Base-by-base conservation (phyloP, 2,329 filamentous ascomycete species). In the Myriosclerotinia curreyana region DNA sequence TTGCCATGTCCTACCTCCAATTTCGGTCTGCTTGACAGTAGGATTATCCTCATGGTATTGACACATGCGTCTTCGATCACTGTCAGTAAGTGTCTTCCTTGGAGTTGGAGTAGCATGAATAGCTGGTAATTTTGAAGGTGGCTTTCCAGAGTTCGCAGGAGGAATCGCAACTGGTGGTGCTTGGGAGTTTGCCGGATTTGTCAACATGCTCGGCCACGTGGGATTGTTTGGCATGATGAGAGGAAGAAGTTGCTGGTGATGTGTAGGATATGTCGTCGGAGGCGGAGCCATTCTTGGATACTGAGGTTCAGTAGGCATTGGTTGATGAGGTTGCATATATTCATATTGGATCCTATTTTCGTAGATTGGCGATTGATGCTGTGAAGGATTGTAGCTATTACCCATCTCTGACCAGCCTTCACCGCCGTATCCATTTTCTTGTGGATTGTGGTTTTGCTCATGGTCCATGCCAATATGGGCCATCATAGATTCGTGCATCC, bases 51-150 rank as follows among this genome's bases (percentile, higher is more conserved):
- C 90, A 71, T 94, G 90, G 76, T 94, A 97, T 74, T 92, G 85
- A 76, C 95, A 99, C 93, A 99, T 99, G 52, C 86, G 85, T 69
- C 92, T 85, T 68, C 95, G 89, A 75, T 98, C 93, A 65, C 91
- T 88, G 73, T 96, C 91, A 9, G 92, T 97, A 71, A 99, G 81
- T 1, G 94, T 98, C 77, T 92, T 92, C 70, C 92, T 83, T 5
- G 91, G 90, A 55, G 89, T 90, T 55, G 88, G 79, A 70, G 76
- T 80, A 31, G 82, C 79, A 66, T 79, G 78, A 75, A 84, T 75
- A 66, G 80, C 77, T 71, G 81, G 74, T 56, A 80, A 74, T 67
- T 81, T 82, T 22, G 79, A 73, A 44, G 79, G 81, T 78, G 55
- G 66, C 66, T 65, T 72, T 69, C 65, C 46, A 82, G 82, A 53